Evolutionary conservation across 441 rosid genomes (phyloP), one percentile per base, ranked within the genome.

Genomic region (Eutrema salsugineum): DNA sequence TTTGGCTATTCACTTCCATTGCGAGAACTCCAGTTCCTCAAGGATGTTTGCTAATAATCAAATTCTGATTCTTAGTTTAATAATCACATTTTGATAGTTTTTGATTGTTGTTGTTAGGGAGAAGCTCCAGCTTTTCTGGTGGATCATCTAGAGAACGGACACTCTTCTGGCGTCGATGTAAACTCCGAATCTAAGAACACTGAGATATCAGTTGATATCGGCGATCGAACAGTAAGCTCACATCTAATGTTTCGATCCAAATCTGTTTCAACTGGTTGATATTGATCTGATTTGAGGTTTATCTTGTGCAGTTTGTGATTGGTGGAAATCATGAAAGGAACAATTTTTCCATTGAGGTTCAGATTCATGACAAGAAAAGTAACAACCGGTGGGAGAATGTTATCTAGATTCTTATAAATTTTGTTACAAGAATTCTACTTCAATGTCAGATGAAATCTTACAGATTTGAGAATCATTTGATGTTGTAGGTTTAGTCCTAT

Each of bases 101-200:
- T 44, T 57, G 12, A 59, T 66, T 73, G 76, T 16, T 77, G 11
- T 73, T 19, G 64, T 58, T 51, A 91, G 93, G 91, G 91, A 73
- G 83, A 85, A 81, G 90, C 86, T 10, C 88, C 93, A 53, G 87
- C 82, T 65, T 76, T 84, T 75, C 40, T 54, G 54, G 59, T 66
- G 67, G 82, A 80, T 55, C 68, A 77, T 79, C 72, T 74, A 44
- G 77, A 38, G 67, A 79, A 60, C 64, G 87, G 73, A 47, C 65
- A 62, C 73, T 61, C 77, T 11, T 80, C 57, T 63, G 91, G 82
- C 42, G 75, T 68, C 68, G 49, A 27, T 71, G 73, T 79, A n/a
- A 83, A 84, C 47, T 67, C 80, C 63, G 78, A 77, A 54, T 71
- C 70, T 27, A 79, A 78, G 33, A 73, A 71, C 36, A 53, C 42